Percentiles rank a stretch among this genome's conserved stretches.
phyloP scores from a whole-genome alignment of 129 eudicot genomes.

The Solidago caesia region DNA sequence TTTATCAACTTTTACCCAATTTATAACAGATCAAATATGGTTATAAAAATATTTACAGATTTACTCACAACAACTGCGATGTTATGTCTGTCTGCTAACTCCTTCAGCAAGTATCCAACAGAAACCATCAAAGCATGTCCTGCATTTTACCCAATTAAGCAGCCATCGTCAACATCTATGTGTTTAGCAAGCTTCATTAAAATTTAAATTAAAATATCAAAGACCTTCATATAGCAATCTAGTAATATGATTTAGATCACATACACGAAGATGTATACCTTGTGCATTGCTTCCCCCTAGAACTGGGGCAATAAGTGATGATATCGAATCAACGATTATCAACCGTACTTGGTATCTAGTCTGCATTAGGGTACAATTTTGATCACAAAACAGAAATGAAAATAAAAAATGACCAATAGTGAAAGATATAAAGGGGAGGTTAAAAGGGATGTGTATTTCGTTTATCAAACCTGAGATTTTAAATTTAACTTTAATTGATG shows the following conservation, averaged over 20 bases:
- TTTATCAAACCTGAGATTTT: slow-evolving; percentile 47
- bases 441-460: background rate
- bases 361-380: slow-evolving; percentile 33
- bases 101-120: slow-evolving; percentile 64
- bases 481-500: slow-evolving; percentile 49
- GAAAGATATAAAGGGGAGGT: background rate
- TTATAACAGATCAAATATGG: background rate
- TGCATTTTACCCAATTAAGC: slow-evolving; percentile 28
- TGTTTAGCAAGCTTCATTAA: background rate
- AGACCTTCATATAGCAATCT: background rate
- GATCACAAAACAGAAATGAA: background rate
- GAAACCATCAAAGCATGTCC: slow-evolving; percentile 83
- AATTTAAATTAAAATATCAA: too few species aligned
- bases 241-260: background rate
- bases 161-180: slow-evolving; percentile 16
- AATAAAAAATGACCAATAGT: slow-evolving; percentile 4
- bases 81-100: slow-evolving; percentile 64
- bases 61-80: slow-evolving; percentile 55
- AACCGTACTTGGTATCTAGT: slow-evolving; percentile 36
- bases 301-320: slow-evolving; percentile 76
- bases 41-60: background rate
- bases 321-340: slow-evolving; percentile 75
- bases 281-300: slow-evolving; percentile 69
- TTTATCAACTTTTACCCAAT: background rate
- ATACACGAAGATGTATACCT: slow-evolving; percentile 32